These are phyloP conservation scores for Podosphaera xanthii DNA, from an alignment of 2,329 filamentous ascomycete species.

Conservation along the genomic window DNA sequence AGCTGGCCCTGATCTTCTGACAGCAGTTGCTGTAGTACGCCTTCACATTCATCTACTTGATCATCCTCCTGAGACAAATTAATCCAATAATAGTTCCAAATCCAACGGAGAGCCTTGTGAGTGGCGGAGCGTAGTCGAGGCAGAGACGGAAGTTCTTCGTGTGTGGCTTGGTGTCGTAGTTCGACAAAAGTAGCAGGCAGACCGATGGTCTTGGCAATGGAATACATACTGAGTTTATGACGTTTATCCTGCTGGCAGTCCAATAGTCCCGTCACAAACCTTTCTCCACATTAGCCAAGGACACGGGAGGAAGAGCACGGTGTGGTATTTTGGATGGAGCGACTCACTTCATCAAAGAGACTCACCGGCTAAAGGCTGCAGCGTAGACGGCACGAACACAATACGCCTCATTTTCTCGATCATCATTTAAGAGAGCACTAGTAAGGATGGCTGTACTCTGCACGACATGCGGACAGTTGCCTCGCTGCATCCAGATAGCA, in stretches of 20 bases:
- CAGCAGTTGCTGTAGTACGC: constrained; percentile 7
- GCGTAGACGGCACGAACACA: constrained; percentile 47
- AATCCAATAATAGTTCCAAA: constrained; percentile 76
- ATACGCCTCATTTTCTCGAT: constrained; percentile 20
- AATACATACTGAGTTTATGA: constrained; percentile 50
- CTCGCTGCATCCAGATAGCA: constrained; percentile 48
- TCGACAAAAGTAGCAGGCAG: constrained; percentile 67
- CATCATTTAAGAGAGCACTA: constrained; percentile 45
- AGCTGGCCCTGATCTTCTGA: constrained; percentile 9
- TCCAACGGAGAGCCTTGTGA: constrained; percentile 52
- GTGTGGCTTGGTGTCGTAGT: constrained; percentile 70
- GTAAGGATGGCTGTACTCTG: constrained; percentile 56
- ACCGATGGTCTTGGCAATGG: constrained; percentile 41
- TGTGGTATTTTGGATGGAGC: too few relatives aligned
- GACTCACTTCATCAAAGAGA: constrained; percentile 5
- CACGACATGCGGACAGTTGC: constrained; percentile 54
- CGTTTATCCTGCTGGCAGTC: constrained; percentile 49
- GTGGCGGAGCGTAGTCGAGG: constrained; percentile 48
- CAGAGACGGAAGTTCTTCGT: constrained; percentile 65
- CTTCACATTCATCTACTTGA: constrained; percentile 9
- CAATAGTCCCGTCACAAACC: constrained; percentile 60
- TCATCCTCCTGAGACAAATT: constrained; percentile 17
- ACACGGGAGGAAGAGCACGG: too few relatives aligned
- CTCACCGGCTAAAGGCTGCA: constrained; percentile 50
- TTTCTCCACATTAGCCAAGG: constrained; percentile 13